A percentile compares a stretch with the other conserved stretches of the same genome.
Evolutionary conservation across 2,329 filamentous ascomycete species (phyloP).

Genomic region (Penicillium sp.): DNA sequence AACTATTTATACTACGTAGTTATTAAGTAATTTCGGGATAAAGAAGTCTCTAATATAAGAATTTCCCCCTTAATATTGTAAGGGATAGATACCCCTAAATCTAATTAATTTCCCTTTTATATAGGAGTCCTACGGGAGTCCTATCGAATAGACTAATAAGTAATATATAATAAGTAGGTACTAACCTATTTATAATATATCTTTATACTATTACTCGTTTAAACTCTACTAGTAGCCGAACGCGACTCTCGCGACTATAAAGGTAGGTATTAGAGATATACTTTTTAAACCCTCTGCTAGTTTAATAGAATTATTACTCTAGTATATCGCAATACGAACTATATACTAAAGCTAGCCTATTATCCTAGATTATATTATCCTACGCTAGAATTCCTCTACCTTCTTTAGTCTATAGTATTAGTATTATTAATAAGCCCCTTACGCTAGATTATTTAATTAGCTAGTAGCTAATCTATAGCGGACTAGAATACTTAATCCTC

Average conservation of each 20-base stretch:
- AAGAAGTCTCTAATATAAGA: too few relatives aligned
- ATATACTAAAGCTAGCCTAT: neutral
- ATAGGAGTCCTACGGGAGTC: too few relatives aligned
- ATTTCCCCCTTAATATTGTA: too few relatives aligned
- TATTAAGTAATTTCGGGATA: too few relatives aligned
- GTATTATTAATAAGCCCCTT: neutral
- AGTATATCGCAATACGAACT: neutral
- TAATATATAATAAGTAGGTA: too few relatives aligned
- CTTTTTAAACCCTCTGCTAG: neutral
- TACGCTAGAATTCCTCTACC: neutral
- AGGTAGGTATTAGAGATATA: neutral
- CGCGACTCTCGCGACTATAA: neutral
- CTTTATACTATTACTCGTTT: too few relatives aligned
- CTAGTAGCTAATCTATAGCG: neutral
- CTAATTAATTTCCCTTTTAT: too few relatives aligned
- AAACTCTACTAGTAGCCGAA: neutral
- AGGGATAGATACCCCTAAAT: too few relatives aligned
- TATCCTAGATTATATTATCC: neutral
- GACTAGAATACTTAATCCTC: neutral
- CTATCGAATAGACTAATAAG: too few relatives aligned
- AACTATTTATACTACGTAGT: too few relatives aligned
- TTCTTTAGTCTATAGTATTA: neutral
- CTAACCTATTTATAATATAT: too few relatives aligned
- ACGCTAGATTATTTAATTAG: neutral
- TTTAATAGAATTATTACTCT: neutral